These are phyloP conservation scores for Botrytis porri DNA, from an alignment of 2,329 filamentous ascomycete species.

Conservation along the genomic window DNA sequence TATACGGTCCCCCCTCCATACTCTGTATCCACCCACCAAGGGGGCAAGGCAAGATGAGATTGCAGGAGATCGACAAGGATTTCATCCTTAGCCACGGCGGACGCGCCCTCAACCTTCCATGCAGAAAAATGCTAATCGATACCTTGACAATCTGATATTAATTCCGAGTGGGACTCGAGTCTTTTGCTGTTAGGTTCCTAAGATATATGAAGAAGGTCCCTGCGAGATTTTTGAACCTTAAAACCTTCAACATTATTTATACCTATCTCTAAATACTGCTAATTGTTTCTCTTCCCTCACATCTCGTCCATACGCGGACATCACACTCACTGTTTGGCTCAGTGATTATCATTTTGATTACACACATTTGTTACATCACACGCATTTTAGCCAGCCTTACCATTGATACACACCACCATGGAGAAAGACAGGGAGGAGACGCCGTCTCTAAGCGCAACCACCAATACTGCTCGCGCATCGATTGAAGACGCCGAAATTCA, in stretches of 20 bases:
- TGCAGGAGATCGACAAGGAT: constrained; percentile 10
- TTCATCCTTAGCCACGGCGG: not conserved
- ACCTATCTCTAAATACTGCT: constrained; percentile 9
- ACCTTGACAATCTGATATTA: constrained; percentile 7
- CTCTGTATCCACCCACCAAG: not conserved
- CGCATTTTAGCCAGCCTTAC: not conserved
- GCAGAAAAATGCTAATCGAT: not conserved
- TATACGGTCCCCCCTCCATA: not conserved
- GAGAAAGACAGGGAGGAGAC: constrained; percentile 15
- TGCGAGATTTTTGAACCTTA: not conserved
- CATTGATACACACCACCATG: constrained; percentile 3
- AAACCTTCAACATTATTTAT: not conserved
- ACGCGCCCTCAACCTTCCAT: not conserved
- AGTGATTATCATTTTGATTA: not conserved
- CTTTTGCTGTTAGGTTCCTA: no score
- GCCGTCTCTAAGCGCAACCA: not conserved
- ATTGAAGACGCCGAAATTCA: constrained; percentile 44
- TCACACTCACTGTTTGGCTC: not conserved
- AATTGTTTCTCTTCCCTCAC: not conserved
- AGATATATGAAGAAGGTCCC: constrained; percentile 3
- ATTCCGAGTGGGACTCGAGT: not conserved
- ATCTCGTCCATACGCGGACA: constrained; percentile 6
- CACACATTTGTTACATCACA: not conserved
- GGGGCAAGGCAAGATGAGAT: not conserved
- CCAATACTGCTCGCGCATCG: constrained; percentile 10